Evolutionary conservation across 106 monocot species (phyloP).

Genomic region (Phalaenopsis aphrodite): DNA sequence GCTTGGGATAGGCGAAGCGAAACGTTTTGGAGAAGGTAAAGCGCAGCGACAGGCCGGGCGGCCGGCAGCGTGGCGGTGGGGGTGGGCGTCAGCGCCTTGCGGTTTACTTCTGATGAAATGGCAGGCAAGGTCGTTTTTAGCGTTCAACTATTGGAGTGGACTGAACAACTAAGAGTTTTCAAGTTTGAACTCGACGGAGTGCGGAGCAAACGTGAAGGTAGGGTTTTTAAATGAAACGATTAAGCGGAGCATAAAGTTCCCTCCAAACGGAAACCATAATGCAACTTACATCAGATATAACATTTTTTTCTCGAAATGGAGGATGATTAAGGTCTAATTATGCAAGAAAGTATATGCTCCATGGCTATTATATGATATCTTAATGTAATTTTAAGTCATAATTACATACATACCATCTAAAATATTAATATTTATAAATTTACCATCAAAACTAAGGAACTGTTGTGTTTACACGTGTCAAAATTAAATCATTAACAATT

Average conservation of each 20-base stretch:
- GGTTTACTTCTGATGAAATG: not conserved
- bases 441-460: too few relatives aligned
- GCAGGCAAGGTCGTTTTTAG: not conserved
- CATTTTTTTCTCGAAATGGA: too few relatives aligned
- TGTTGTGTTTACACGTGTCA: too few relatives aligned
- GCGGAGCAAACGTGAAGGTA: constrained; percentile 3
- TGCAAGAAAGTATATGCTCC: too few relatives aligned
- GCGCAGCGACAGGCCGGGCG: not conserved
- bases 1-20: not conserved
- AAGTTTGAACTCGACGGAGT: not conserved
- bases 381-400: too few relatives aligned
- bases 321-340: too few relatives aligned
- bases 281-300: too few relatives aligned
- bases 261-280: too few relatives aligned
- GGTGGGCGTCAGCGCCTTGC: not conserved
- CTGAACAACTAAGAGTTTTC: not conserved
- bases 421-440: too few relatives aligned
- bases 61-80: not conserved
- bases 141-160: not conserved
- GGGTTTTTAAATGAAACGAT: constrained; percentile 1
- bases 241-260: not conserved
- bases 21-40: not conserved
- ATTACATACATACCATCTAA: too few relatives aligned
- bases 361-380: too few relatives aligned
- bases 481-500: too few relatives aligned